Evolutionary conservation across 1,139 yeast species (phyloP), one percentile per base, ranked within the genome.

Genomic region (Geotrichum klebahnii): DNA sequence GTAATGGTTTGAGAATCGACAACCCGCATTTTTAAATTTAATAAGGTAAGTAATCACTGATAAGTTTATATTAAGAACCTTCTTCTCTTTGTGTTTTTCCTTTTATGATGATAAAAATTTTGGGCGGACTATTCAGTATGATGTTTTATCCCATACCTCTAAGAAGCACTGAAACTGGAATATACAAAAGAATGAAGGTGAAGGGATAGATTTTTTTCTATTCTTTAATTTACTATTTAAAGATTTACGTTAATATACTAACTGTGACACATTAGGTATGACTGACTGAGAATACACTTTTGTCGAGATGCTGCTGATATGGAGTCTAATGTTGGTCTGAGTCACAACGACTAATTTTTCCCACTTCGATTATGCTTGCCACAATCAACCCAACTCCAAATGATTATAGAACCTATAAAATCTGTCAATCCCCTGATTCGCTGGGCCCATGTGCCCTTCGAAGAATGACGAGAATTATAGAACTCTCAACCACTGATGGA

Each of bases 371-470:
- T 6, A 31, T 10, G 14, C 14, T 10, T 8, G n/a, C 5, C 16
- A 14, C n/a, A 14, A 6, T 26, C 31, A 12, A 26, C 31, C 6
- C 31, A 14, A 31, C 31, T 44, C 44, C 54, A 53, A 41, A 56
- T 62, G 62, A 60, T 59, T 62, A 60, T 52, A 55, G 6, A 19
- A 40, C n/a, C 44, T 51, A 53, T n/a, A n/a, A n/a, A 56, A 59
- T 61, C 67, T 62, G 67, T 63, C 67, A 63, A 63, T 63, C 67
- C 67, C 55, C 67, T 60, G 67, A 63, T 4, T n/a, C 42, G 32
- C 3, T 23, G 22, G 44, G 24, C 44, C n/a, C 35, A 29, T 17
- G 23, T 23, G 42, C 19, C 26, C 16, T 23, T 31, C 26, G 28
- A 10, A 23, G 35, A 31, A 40, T 40, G 44, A 40, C 44, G 44